Evolutionary conservation across 306 rosid genomes (phyloP).

Genomic region (Canavalia ensiformis): DNA sequence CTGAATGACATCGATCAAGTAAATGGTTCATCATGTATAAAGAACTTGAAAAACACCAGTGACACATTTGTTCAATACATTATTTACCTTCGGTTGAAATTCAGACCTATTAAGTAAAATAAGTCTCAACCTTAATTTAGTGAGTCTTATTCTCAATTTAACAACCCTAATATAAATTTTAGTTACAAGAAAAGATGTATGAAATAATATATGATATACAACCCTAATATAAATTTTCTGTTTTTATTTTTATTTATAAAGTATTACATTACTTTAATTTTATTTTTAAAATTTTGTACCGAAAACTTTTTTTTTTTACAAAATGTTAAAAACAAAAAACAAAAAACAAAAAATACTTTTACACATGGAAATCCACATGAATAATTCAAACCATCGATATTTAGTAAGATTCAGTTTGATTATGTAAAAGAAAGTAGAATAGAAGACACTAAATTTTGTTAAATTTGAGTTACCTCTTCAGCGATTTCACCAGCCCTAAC

Average conservation of each 20-base stretch:
- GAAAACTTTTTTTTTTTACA: no score
- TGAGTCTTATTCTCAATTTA: background rate
- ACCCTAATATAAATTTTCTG: no score
- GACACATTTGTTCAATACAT: background rate
- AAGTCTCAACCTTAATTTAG: background rate
- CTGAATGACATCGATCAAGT: background rate
- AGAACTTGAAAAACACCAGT: background rate
- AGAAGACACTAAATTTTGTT: background rate
- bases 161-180: no score
- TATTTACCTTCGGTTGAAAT: background rate
- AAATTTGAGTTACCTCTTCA: constrained; percentile 72
- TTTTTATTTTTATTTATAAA: no score
- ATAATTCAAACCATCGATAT: background rate
- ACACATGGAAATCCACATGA: background rate
- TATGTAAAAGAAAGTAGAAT: background rate
- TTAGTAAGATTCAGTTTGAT: background rate
- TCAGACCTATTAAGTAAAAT: background rate
- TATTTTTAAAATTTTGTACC: no score
- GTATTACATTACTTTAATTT: no score
- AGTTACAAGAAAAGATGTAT: no score
- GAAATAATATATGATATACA: no score
- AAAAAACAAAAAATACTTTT: no score
- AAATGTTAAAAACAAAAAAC: no score
- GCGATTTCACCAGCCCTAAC: constrained; percentile 97
- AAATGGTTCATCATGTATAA: background rate